Evolutionary conservation across 2,329 filamentous ascomycete species (phyloP), one percentile per base, ranked within the genome.

Genomic region (Alternaria ventricosa): DNA sequence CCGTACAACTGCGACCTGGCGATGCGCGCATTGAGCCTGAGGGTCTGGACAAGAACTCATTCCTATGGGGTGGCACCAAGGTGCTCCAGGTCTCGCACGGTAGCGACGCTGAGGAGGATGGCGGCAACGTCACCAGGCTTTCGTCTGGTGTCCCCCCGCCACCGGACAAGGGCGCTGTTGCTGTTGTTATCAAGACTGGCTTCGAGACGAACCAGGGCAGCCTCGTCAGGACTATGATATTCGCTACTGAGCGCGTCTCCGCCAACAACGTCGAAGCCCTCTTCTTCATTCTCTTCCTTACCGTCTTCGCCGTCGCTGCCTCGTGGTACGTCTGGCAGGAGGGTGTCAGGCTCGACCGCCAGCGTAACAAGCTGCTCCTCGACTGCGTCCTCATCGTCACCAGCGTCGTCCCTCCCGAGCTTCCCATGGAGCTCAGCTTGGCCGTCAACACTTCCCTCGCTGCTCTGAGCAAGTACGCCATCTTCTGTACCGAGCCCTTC

Each of bases 251-350:
- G 81, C 93, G 95, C 70, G 95, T 99, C 23, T 98, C 95, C n/a
- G 96, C 96, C 72, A 97, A 97, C 83, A 98, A 99, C 76, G 90
- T 90, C 47, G 96, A 99, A 82, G 96, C 96, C 2, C 84, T 99
- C n/a, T 87, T 97, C 65, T 99, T 99, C 84, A 99, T 99, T 70
- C 87, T 99, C 63, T 99, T 99, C 86, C 87, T 99, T 27, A 88
- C 97, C 58, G 88, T 98, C 73, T 99, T 99, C 82, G 96, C 96
- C 73, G 88, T 99, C 78, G 96, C 96, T 60, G 96, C 96, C 56
- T 97, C 96, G 12, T 97, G 96, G 94, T 99, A 99, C 80, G 96
- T 99, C 63, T 99, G 96, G 96, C 89, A 94, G 66, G 95, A 99
- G 82, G 96, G 96, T 84, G 95, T 99, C 58, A 87, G 88, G 78